Base-by-base conservation (phyloP, 306 rosid genomes). In the Begonia masoniana region DNA sequence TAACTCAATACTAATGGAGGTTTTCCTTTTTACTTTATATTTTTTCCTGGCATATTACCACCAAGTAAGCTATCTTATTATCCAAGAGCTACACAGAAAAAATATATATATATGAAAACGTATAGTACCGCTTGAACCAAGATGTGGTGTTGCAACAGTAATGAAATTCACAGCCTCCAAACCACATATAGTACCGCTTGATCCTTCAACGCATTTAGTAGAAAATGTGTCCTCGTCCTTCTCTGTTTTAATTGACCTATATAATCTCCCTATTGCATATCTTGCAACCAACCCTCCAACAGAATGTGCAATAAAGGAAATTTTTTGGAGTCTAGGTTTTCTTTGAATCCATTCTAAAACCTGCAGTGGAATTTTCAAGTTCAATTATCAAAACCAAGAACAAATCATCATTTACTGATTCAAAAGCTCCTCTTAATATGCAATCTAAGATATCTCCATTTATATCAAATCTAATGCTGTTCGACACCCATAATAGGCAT, bases 221-320 rank as follows among this genome's bases (percentile, higher is more conserved):
- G 70, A 45, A 55, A 64, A 39, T 2, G 66, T 71, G 50, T 69
- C 71, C 15, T 65, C 67, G 55, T 57, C 31, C 51, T 73, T 74
- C 13, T 42, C 39, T 31, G 39, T 68, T 63, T 65, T 68, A 26
- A 76, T 47, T 45, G 88, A 71, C 69, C 81, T 70, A 72, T 82
- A 84, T 41, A 88, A 66, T 67, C 47, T 88, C 63, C 97, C 97
- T 62, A 88, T 76, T 51, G 93, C 84, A 74, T 82, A 88, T 53
- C 97, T 80, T 54, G 95, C 95, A 57, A 84, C 95, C 51, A 88
- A 62, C 50, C 97, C 97, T 63, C 97, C 97, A 49, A 84, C 93
- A 31, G 97, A 88, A 63, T 88, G 97, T 49, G 93, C 79, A 61
- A 88, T 73, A 56, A 88, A 82, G 21, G 97, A 88, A 62, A 88